Evolutionary conservation across 495 filamentous ascomycete species (phyloP).

Genomic region (Astrothelium subdiscretum): DNA sequence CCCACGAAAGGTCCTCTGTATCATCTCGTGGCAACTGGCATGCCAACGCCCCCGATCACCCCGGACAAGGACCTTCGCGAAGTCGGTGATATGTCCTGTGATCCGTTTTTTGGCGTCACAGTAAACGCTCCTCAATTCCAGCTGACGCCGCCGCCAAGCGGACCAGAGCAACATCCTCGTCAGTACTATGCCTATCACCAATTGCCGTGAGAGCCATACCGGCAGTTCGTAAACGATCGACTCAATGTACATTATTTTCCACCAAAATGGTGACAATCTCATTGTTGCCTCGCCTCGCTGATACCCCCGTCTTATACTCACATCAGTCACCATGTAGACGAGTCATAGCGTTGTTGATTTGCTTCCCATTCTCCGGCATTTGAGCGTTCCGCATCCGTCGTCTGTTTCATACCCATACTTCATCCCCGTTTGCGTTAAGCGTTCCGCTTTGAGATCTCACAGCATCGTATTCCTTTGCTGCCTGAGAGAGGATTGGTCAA

Average conservation of each 20-base stretch:
- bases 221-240: not conserved
- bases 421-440: not conserved
- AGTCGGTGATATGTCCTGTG: constrained; percentile 14
- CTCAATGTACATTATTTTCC: not conserved
- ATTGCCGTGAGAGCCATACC: not conserved
- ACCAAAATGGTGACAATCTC: not conserved
- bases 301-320: not conserved
- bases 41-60: constrained; percentile 90
- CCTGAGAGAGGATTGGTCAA: not conserved
- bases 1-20: constrained; percentile 70
- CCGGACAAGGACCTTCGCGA: constrained; percentile 47
- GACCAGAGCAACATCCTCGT: constrained; percentile 16
- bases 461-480: not conserved
- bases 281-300: not conserved
- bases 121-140: constrained; percentile 14
- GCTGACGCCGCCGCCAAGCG: constrained; percentile 26
- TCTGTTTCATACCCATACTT: not conserved
- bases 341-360: constrained; percentile 26
- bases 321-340: constrained; percentile 20
- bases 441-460: not conserved
- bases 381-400: constrained; percentile 1
- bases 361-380: not conserved
- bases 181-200: constrained; percentile 6
- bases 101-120: constrained; percentile 11
- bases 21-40: constrained; percentile 59